Evolutionary conservation across 2,329 filamentous ascomycete genomes (phyloP), one percentile per base, ranked within the genome.

Genomic region (Colletotrichum sojae): DNA sequence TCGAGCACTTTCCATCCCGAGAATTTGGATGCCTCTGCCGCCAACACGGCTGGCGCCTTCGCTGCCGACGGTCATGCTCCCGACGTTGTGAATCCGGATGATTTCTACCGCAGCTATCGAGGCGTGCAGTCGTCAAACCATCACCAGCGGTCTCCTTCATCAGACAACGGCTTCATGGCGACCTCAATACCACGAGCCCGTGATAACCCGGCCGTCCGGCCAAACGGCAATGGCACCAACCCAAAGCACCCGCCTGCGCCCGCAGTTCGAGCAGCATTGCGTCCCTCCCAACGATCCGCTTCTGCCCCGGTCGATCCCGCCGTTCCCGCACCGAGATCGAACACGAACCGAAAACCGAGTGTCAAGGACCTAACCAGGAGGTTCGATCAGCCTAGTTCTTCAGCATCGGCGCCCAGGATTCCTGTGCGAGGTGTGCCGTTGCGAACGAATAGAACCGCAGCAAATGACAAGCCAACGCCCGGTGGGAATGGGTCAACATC

Each of bases 281-380:
- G 84, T 68, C 77, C 83, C 51, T 76, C 78, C 67, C 74, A 81
- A 67, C 87, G 89, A 68, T 89, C 89, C 27, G 85, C 83, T 62
- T 90, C 89, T 51, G 88, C 84, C 73, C 87, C 89, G 46, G 76
- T 86, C 58, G 86, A 86, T 69, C 83, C 84, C 73, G 83, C 79
- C 72, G 72, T 78, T 48, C 72, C 75, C 53, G 72, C 73, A 53
- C 72, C 76, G 63, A 72, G 71, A 56, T 71, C 72, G 66, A 81
- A 76, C 70, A 74, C 80, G 73, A 71, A 74, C 12, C 73, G 76
- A 51, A 86, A 91, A 73, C 85, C 90, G n/a, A 95, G 91, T 69
- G 92, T 96, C 73, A 94, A 91, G 80, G 93, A 96, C 76, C 84
- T 96, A 71, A 90, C 93, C 75, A 93, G 91, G 79, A 90, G 88